Conservation (phyloP, 2,329 filamentous ascomycete genomes). For the Arthroderma sp. region DNA sequence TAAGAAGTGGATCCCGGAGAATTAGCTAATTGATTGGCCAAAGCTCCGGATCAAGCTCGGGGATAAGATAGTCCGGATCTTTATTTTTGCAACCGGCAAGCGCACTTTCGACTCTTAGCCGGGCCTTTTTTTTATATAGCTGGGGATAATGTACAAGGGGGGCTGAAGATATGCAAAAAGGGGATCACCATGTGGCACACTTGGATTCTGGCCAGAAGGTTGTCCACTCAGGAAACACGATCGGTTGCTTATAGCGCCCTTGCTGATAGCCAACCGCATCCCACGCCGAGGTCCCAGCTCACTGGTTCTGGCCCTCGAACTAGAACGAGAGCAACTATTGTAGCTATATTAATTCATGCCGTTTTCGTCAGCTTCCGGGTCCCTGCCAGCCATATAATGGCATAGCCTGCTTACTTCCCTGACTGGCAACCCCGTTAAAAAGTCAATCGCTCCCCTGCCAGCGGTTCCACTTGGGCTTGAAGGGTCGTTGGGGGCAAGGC, state of each 20-base stretch:
- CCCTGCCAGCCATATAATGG: slow-evolving; percentile 18
- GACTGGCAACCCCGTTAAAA: slow-evolving; percentile 9
- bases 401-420: slow-evolving; percentile 15
- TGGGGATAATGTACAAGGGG: neutral
- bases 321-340: neutral
- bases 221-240: neutral
- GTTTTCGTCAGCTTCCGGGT: slow-evolving; percentile 15
- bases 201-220: neutral
- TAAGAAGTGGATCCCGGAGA: neutral
- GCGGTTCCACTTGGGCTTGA: neutral
- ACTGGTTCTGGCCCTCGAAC: neutral
- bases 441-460: neutral
- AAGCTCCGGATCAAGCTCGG: neutral
- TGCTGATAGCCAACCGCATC: neutral
- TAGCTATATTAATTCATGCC: neutral
- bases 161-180: neutral
- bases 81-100: neutral
- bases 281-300: neutral
- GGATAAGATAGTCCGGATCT: neutral
- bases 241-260: neutral
- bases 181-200: neutral
- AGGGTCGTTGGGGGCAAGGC: neutral
- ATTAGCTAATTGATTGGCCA: slow-evolving; percentile 1
- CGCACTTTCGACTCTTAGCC: neutral
- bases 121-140: neutral